These are phyloP conservation scores for Combretum micranthum DNA, from an alignment of 345 rosid species.

Conservation along the genomic window DNA sequence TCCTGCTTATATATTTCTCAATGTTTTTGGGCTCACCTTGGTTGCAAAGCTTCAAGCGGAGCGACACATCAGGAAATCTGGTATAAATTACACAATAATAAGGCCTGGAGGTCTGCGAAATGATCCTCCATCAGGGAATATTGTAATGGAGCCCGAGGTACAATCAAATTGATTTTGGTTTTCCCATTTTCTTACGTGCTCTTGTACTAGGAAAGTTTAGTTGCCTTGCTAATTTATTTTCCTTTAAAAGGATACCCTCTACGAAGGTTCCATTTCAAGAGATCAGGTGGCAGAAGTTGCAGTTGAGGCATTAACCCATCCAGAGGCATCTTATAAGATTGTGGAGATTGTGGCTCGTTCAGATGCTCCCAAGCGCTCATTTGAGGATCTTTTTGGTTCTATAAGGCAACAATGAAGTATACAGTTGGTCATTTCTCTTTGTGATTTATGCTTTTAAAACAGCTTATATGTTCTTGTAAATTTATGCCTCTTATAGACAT, in stretches of 20 bases:
- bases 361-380: constrained; percentile 56
- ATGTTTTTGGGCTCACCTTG: constrained; percentile 74
- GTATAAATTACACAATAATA: constrained; percentile 73
- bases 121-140: constrained; percentile 71
- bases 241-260: constrained; percentile 55
- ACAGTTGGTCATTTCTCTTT: neutral
- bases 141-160: constrained; percentile 91
- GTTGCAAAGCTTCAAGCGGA: constrained; percentile 95
- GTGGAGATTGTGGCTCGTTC: constrained; percentile 70
- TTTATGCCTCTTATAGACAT: neutral
- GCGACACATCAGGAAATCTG: constrained; percentile 61
- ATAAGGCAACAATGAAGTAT: constrained; percentile 31
- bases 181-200: neutral
- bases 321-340: constrained; percentile 67
- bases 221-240: constrained; percentile 1
- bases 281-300: constrained; percentile 83
- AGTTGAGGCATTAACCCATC: constrained; percentile 56
- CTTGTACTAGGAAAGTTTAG: neutral
- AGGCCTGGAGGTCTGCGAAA: constrained; percentile 86
- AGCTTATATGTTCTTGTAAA: neutral
- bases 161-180: neutral
- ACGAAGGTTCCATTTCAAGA: constrained; percentile 72
- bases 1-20: constrained; percentile 86
- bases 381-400: constrained; percentile 64
- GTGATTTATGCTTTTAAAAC: neutral